Evolutionary conservation across 805 yeast species (phyloP).

Genomic region (Candida suzukii): DNA sequence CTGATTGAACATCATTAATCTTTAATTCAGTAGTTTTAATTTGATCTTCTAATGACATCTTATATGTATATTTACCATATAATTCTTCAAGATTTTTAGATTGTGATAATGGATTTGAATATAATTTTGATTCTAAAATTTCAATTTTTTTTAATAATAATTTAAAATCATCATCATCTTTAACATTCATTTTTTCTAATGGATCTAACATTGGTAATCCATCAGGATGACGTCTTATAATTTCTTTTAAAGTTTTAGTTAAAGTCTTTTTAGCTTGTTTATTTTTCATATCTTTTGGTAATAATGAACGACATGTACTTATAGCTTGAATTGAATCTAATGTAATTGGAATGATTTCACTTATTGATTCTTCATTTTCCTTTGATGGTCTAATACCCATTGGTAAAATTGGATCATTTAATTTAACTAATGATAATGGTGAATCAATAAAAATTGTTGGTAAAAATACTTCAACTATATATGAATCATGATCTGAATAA

Average conservation of each 20-base stretch:
- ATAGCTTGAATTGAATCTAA: conserved; percentile 66
- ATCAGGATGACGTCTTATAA: conserved; percentile 76
- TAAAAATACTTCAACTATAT: conserved; percentile 79
- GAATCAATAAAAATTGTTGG: conserved; percentile 73
- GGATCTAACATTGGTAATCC: conserved; percentile 93
- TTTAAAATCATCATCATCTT: conserved; percentile 62
- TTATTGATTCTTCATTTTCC: conserved; percentile 61
- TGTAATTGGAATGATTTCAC: conserved; percentile 81
- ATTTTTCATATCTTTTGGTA: conserved; percentile 71
- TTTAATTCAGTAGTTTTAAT: conserved; percentile 55
- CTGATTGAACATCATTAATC: conserved; percentile 79
- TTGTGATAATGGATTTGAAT: conserved; percentile 59
- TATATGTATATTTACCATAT: conserved; percentile 58
- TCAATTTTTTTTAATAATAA: conserved; percentile 69
- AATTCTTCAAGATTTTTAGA: conserved; percentile 54
- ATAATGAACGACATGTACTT: conserved; percentile 71
- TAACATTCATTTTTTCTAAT: conserved; percentile 82
- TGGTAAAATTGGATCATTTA: conserved; percentile 70
- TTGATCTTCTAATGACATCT: conserved; percentile 53
- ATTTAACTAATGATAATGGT: conserved; percentile 75
- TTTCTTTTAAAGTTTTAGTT: conserved; percentile 72
- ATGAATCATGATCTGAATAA: conserved; percentile 82
- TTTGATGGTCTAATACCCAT: conserved; percentile 84
- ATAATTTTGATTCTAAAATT: conserved; percentile 69
- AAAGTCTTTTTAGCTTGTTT: conserved; percentile 49